Conservation (phyloP, 2,329 filamentous ascomycete species). For the Neonectria sp. region DNA sequence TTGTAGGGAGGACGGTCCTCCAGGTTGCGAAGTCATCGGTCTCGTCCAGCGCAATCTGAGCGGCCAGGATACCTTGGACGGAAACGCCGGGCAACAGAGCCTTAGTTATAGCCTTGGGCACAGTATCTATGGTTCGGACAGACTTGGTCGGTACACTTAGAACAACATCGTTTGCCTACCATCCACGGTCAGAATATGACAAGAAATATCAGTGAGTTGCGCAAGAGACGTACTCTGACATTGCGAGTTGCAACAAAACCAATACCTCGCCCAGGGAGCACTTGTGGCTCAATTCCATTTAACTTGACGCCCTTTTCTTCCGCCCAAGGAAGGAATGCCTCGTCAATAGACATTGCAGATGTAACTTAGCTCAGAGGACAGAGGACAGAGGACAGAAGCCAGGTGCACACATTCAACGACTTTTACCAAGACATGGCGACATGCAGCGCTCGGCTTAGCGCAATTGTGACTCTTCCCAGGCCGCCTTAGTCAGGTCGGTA, state of each 20-base stretch:
- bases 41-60: slow-evolving; percentile 73
- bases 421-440: not conserved
- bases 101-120: slow-evolving; percentile 68
- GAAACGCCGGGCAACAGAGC: slow-evolving; percentile 71
- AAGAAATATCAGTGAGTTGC: not conserved
- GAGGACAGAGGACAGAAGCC: not conserved
- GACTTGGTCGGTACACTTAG: slow-evolving; percentile 75
- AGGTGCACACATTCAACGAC: not conserved
- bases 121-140: slow-evolving; percentile 75
- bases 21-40: slow-evolving; percentile 68
- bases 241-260: slow-evolving; percentile 81
- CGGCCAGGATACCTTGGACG: slow-evolving; percentile 81
- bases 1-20: slow-evolving; percentile 77
- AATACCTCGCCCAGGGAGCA: slow-evolving; percentile 80
- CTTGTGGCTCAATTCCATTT: slow-evolving; percentile 75
- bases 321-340: slow-evolving; percentile 76
- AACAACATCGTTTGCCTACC: slow-evolving; percentile 67
- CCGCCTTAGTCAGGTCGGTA: too few relatives aligned
- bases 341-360: slow-evolving; percentile 41
- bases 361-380: not conserved
- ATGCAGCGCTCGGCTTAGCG: too few relatives aligned
- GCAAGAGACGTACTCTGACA: slow-evolving; percentile 68
- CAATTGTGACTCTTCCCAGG: too few relatives aligned
- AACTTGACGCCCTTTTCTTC: slow-evolving; percentile 53
- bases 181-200: slow-evolving; percentile 15